Conservation (phyloP, 768 basidiomycete species). For the Termitomyces sp. region DNA sequence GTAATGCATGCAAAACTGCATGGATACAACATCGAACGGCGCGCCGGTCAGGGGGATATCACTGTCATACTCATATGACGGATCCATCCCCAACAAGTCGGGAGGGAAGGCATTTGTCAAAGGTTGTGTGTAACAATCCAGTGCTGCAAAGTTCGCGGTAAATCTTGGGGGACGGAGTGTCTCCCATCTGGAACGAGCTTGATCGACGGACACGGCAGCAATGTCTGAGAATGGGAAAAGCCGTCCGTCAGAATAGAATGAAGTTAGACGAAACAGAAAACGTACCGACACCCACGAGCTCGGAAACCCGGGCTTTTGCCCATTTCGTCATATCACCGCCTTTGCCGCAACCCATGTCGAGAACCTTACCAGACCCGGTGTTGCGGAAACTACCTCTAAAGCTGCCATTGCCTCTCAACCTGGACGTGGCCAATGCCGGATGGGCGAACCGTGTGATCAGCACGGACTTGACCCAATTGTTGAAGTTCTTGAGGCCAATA, state of each 20-base stretch:
- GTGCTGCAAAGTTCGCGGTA: constrained; percentile 74
- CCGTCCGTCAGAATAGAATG: neutral
- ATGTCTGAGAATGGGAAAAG: constrained; percentile 59
- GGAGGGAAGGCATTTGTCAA: constrained; percentile 68
- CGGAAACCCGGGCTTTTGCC: constrained; percentile 78
- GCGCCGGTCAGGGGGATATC: constrained; percentile 22
- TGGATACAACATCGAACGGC: constrained; percentile 91
- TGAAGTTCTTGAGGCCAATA: constrained; percentile 95
- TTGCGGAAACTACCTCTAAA: constrained; percentile 24
- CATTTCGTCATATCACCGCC: constrained; percentile 97
- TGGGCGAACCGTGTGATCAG: constrained; percentile 88
- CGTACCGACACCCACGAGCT: constrained; percentile 80
- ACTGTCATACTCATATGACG: constrained; percentile 13
- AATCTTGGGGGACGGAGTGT: constrained; percentile 51
- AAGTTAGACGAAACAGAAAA: constrained; percentile 7
- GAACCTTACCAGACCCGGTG: constrained; percentile 62
- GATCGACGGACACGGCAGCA: constrained; percentile 82
- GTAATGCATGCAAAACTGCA: constrained; percentile 99
- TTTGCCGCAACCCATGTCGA: constrained; percentile 99
- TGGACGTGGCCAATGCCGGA: constrained; percentile 48
- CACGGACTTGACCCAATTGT: constrained; percentile 99
- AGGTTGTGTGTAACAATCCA: constrained; percentile 84
- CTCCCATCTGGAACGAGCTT: constrained; percentile 77
- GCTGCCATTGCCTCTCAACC: constrained; percentile 24
- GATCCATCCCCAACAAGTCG: constrained; percentile 40